These are phyloP conservation scores for Alternaria sp. DNA, from an alignment of 2,329 filamentous ascomycete genomes.

Conservation along the genomic window DNA sequence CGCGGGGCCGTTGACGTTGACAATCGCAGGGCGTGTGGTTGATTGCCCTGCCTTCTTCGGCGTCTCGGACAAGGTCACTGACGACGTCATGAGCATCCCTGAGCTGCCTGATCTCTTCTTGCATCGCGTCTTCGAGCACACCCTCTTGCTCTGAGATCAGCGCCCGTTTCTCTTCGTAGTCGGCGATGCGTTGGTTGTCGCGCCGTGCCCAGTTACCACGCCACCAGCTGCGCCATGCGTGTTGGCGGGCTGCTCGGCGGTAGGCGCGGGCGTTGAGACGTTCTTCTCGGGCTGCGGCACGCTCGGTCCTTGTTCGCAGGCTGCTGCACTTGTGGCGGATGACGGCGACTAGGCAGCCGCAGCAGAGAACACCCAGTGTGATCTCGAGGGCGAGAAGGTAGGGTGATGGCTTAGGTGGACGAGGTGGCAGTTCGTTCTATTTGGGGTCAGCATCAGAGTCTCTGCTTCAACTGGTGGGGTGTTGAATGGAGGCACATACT, in stretches of 20 bases:
- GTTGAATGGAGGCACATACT: conserved; percentile 3
- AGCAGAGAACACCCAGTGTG: conserved; percentile 54
- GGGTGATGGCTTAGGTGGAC: conserved; percentile 30
- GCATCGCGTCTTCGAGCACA: conserved; percentile 53
- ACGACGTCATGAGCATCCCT: conserved; percentile 61
- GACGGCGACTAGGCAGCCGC: conserved; percentile 53
- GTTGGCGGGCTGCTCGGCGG: conserved; percentile 59
- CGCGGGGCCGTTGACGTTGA: conserved; percentile 16
- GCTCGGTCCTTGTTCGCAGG: conserved; percentile 58
- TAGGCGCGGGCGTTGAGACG: conserved; percentile 60
- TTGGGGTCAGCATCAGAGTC: not conserved
- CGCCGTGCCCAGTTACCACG: conserved; percentile 41
- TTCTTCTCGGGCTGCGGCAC: conserved; percentile 62
- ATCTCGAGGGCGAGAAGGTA: conserved; percentile 52
- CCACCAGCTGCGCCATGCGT: conserved; percentile 61
- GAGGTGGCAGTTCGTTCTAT: conserved; percentile 27
- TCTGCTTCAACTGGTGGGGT: not conserved
- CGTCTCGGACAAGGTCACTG: conserved; percentile 53
- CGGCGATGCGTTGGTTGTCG: conserved; percentile 40
- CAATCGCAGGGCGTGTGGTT: conserved; percentile 22
- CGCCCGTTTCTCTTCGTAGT: conserved; percentile 61
- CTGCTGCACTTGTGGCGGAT: conserved; percentile 58
- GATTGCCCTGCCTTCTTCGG: conserved; percentile 44
- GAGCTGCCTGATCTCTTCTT: conserved; percentile 57
- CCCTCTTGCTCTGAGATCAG: conserved; percentile 56